These are phyloP conservation scores for button mushroom (Agaricus bisporus) DNA, from an alignment of 768 basidiomycete genomes.

Conservation along the genomic window DNA sequence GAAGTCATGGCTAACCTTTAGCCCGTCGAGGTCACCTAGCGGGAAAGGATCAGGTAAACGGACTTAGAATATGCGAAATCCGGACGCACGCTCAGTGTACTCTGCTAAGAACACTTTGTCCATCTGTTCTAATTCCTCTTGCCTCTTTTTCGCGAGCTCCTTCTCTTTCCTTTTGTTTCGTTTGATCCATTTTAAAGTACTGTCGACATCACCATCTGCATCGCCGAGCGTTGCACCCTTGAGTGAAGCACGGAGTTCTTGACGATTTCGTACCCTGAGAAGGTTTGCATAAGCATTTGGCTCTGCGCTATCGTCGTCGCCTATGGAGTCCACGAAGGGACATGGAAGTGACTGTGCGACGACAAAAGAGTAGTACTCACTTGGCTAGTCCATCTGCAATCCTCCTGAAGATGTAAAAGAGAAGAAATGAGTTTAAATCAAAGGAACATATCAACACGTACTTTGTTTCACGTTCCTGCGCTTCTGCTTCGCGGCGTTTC, in stretches of 20 bases:
- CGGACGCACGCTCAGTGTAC: constrained; percentile 78
- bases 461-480: constrained; percentile 72
- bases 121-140: constrained; percentile 78
- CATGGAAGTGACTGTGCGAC: constrained; percentile 42
- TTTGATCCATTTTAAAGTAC: constrained; percentile 88
- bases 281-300: constrained; percentile 39
- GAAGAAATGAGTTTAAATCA: constrained; percentile 18
- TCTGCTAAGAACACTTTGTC: constrained; percentile 71
- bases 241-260: constrained; percentile 87
- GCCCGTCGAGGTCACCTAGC: constrained; percentile 81
- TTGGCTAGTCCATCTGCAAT: constrained; percentile 77
- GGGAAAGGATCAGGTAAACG: background rate
- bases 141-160: constrained; percentile 78
- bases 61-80: background rate
- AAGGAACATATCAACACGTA: constrained; percentile 31
- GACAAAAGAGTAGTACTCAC: constrained; percentile 52
- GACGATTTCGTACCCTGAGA: constrained; percentile 86
- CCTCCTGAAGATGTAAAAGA: constrained; percentile 40
- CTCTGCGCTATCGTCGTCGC: constrained; percentile 25
- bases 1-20: constrained; percentile 96
- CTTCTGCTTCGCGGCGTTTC: constrained; percentile 61
- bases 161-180: constrained; percentile 86
- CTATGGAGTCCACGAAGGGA: constrained; percentile 33
- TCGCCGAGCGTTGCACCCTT: constrained; percentile 91
- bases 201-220: constrained; percentile 70